Evolutionary conservation across 352 stramenopile species (phyloP).

Genomic region (Globisporangium cylindrosporum): DNA sequence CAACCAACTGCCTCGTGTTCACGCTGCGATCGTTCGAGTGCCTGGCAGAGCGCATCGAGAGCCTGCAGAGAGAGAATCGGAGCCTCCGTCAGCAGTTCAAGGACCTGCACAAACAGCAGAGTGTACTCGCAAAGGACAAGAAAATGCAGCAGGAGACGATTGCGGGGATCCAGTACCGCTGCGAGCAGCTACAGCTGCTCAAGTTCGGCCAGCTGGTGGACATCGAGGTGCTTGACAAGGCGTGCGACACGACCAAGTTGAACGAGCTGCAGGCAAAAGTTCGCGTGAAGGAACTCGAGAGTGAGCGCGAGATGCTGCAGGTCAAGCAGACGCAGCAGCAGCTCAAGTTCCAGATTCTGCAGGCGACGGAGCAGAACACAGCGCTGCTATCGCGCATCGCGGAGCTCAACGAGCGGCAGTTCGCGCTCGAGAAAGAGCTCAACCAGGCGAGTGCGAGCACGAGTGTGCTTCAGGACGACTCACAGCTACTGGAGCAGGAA

Average conservation of each 20-base stretch:
- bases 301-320: slow-evolving; percentile 44
- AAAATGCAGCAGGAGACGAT: slow-evolving; percentile 68
- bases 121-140: slow-evolving; percentile 77
- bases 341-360: slow-evolving; percentile 72
- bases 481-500: slow-evolving; percentile 57
- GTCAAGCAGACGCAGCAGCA: slow-evolving; percentile 53
- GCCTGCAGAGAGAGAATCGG: slow-evolving; percentile 81
- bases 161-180: slow-evolving; percentile 54
- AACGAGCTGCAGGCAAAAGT: slow-evolving; percentile 73
- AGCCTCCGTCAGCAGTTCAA: slow-evolving; percentile 85
- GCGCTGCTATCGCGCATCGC: slow-evolving; percentile 74
- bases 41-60: slow-evolving; percentile 71
- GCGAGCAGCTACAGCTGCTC: slow-evolving; percentile 77
- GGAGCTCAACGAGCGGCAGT: slow-evolving; percentile 69
- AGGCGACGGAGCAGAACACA: slow-evolving; percentile 85
- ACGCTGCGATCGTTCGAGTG: slow-evolving; percentile 51
- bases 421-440: slow-evolving; percentile 83
- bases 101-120: slow-evolving; percentile 88
- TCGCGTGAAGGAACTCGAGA: slow-evolving; percentile 66
- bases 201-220: slow-evolving; percentile 83
- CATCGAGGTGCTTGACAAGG: slow-evolving; percentile 88
- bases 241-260: slow-evolving; percentile 67
- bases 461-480: slow-evolving; percentile 51
- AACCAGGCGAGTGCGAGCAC: slow-evolving; percentile 56
- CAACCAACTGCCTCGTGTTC: slow-evolving; percentile 72